Percentiles rank a stretch among this genome's conserved stretches.
These are phyloP conservation scores for Cladosporium sp. DNA, from an alignment of 2,329 filamentous ascomycete genomes.

Conservation along the genomic window DNA sequence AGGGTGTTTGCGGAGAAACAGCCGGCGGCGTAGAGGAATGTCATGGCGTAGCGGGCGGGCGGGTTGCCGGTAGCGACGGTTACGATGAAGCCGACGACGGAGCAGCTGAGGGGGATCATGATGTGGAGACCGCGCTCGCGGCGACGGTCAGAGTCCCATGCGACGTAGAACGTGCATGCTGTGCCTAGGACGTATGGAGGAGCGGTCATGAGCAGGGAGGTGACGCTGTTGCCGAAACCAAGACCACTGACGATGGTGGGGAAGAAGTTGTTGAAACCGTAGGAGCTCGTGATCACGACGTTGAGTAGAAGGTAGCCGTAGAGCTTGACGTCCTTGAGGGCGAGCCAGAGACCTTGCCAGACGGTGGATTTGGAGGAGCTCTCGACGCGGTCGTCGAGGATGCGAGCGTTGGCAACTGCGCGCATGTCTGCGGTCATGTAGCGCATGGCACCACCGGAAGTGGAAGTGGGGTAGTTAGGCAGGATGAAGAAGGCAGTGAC, in stretches of 20 bases:
- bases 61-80: conserved; percentile 5
- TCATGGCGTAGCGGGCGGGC: conserved; percentile 23
- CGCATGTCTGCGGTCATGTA: conserved; percentile 45
- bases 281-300: neutral
- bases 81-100: conserved; percentile 8
- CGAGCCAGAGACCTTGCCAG: conserved; percentile 10
- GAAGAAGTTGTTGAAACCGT: conserved; percentile 13
- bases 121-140: conserved; percentile 37
- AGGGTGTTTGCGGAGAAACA: conserved; percentile 33
- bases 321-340: conserved; percentile 7
- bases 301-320: conserved; percentile 3
- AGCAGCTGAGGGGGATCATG: neutral
- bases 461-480: conserved; percentile 56
- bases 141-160: conserved; percentile 32
- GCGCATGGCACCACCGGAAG: conserved; percentile 44
- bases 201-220: conserved; percentile 33
- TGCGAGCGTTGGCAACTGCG: conserved; percentile 13
- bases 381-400: conserved; percentile 43
- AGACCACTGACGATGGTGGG: conserved; percentile 22
- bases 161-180: conserved; percentile 28
- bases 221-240: conserved; percentile 29
- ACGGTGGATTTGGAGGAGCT: conserved; percentile 40
- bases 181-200: conserved; percentile 22
- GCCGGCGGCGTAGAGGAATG: conserved; percentile 32
- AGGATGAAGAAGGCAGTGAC: conserved; percentile 54